These are phyloP conservation scores for Xylariaceae sp. DNA, from an alignment of 2,329 filamentous ascomycete genomes.

Conservation along the genomic window DNA sequence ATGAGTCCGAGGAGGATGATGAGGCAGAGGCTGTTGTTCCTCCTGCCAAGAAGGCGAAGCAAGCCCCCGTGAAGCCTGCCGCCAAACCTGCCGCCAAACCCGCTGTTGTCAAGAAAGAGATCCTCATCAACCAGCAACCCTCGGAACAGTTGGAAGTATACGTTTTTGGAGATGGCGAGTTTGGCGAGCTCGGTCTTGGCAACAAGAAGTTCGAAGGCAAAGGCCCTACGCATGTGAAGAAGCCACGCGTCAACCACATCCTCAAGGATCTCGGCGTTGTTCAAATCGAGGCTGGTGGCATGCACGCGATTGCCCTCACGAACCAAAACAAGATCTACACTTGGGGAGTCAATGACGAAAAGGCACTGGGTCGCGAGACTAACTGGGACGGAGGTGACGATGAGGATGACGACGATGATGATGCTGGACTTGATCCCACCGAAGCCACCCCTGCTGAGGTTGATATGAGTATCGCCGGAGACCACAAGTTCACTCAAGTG, in stretches of 20 bases:
- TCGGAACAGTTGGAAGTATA: slow-evolving; percentile 21
- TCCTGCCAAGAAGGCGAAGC: not conserved
- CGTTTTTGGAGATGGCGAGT: slow-evolving; percentile 55
- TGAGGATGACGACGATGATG: slow-evolving; percentile 37
- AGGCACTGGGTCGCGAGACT: slow-evolving; percentile 67
- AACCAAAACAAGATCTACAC: slow-evolving; percentile 69
- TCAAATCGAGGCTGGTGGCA: slow-evolving; percentile 61
- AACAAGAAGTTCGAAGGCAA: slow-evolving; percentile 47
- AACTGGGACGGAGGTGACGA: slow-evolving; percentile 57
- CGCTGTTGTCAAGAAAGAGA: not conserved
- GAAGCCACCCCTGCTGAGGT: slow-evolving; percentile 58
- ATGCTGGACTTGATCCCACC: slow-evolving; percentile 62
- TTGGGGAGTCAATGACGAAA: slow-evolving; percentile 79
- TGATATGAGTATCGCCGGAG: not conserved
- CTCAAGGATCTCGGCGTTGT: slow-evolving; percentile 58
- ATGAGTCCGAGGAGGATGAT: not conserved
- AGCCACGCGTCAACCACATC: slow-evolving; percentile 61
- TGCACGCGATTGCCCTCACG: slow-evolving; percentile 66
- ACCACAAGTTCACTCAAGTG: slow-evolving; percentile 36
- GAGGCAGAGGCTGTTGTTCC: not conserved
- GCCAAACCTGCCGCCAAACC: too few relatives aligned
- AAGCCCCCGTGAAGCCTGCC: not conserved
- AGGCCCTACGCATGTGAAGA: slow-evolving; percentile 57
- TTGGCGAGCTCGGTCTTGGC: slow-evolving; percentile 66
- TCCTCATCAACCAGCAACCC: not conserved